Percentiles rank a stretch among this genome's conserved stretches.
Evolutionary conservation across 208 protist species (phyloP).

Genomic region (Leishmania guyanensis): DNA sequence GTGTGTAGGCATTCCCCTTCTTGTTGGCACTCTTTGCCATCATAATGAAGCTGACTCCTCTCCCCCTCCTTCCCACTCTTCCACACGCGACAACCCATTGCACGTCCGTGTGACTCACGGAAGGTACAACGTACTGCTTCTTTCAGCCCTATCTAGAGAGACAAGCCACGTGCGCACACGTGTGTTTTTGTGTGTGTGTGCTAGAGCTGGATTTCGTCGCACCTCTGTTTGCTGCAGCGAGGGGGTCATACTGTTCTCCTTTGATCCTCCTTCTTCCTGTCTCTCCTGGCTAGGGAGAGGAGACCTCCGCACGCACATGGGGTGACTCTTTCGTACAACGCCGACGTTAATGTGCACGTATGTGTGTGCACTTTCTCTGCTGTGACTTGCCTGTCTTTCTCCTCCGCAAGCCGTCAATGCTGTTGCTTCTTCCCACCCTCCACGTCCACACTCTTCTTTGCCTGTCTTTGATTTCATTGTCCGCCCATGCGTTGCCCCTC

Average conservation of each 20-base stretch:
- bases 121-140: background rate
- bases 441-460: slow-evolving; percentile 8
- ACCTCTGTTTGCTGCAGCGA: background rate
- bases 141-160: background rate
- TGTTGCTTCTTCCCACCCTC: background rate
- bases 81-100: background rate
- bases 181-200: background rate
- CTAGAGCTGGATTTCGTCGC: background rate
- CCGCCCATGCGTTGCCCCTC: background rate
- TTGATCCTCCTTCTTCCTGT: background rate
- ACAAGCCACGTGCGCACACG: background rate
- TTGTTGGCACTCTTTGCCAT: background rate
- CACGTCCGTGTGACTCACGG: background rate
- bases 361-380: background rate
- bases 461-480: background rate
- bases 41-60: background rate
- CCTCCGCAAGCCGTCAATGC: background rate
- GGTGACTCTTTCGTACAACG: background rate
- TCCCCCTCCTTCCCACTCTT: background rate
- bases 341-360: no score
- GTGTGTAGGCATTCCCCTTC: background rate
- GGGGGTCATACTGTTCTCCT: background rate
- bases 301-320: background rate
- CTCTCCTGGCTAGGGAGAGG: background rate
- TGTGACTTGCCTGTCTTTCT: background rate